Conservation (phyloP, 306 rosid genomes). For the Dalbergia cochinchinensis region DNA sequence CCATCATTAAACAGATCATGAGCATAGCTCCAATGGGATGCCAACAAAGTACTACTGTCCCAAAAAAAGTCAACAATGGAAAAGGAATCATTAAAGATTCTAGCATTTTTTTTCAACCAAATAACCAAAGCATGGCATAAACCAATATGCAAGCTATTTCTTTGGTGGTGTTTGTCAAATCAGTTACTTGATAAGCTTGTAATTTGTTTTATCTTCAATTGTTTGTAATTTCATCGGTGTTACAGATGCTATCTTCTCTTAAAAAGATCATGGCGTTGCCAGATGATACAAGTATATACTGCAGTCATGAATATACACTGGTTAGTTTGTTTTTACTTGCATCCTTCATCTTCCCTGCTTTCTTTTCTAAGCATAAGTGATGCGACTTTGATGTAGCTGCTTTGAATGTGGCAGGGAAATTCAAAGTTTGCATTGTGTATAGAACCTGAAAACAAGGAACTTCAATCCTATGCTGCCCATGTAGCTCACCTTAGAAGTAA, state of each 20-base stretch:
- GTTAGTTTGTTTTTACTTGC: constrained; percentile 53
- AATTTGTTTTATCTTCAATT: constrained; percentile 15
- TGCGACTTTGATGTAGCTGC: constrained; percentile 43
- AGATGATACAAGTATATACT: constrained; percentile 79
- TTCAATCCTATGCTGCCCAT: constrained; percentile 77
- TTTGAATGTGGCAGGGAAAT: constrained; percentile 70
- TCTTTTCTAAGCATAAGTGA: constrained; percentile 11
- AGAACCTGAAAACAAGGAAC: constrained; percentile 88
- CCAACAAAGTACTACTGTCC: no score
- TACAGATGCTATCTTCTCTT: constrained; percentile 88
- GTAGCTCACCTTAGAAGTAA: constrained; percentile 76
- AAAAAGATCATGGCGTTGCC: constrained; percentile 76
- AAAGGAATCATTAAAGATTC: no score
- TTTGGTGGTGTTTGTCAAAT: neutral
- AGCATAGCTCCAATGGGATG: no score
- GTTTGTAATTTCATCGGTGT: constrained; percentile 38
- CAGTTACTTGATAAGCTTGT: constrained; percentile 21
- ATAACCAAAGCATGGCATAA: no score
- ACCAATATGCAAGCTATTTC: neutral
- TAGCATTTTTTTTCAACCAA: no score
- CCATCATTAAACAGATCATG: no score
- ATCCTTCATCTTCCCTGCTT: constrained; percentile 29
- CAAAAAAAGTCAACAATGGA: no score
- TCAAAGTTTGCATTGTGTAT: constrained; percentile 87
- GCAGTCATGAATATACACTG: constrained; percentile 91